Conservation (phyloP, 2,329 filamentous ascomycete species). For the Mycosphaerella sp. region DNA sequence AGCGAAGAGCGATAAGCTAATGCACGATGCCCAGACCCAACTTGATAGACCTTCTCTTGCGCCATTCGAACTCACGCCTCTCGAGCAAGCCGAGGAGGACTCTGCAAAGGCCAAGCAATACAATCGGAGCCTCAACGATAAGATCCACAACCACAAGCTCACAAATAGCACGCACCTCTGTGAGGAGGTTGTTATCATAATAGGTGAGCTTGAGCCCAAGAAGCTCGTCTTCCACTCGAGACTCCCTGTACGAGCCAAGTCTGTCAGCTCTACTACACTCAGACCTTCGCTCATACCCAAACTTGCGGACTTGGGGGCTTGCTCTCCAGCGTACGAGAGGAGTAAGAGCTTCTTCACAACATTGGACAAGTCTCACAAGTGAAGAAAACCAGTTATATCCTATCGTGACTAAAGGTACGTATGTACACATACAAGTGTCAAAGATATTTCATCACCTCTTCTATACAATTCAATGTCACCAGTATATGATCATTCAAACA, state of each 20-base stretch:
- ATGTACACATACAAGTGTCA: too few species aligned
- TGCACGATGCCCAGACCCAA: constrained; percentile 5
- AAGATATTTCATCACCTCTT: too few species aligned
- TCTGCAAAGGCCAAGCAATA: constrained; percentile 9
- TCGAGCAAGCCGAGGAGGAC: constrained; percentile 12
- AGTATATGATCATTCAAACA: too few species aligned
- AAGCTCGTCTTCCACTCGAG: not conserved
- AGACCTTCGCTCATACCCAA: not conserved
- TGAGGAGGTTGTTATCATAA: constrained; percentile 3
- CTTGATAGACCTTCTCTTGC: constrained; percentile 6
- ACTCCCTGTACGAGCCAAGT: not conserved
- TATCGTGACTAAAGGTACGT: too few species aligned
- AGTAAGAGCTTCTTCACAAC: not conserved
- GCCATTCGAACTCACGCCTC: constrained; percentile 7
- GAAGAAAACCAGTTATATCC: not conserved
- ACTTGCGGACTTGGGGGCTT: not conserved
- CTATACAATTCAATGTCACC: too few species aligned
- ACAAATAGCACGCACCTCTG: constrained; percentile 6
- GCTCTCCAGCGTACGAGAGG: not conserved
- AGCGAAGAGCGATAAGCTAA: constrained; percentile 5
- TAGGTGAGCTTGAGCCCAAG: constrained; percentile 9
- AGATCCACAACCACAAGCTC: not conserved
- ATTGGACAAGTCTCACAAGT: not conserved
- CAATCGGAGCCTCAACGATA: constrained; percentile 1
- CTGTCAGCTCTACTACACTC: not conserved